Conservation (phyloP, 1,139 yeast species). For the Hanseniaspora uvarum region DNA sequence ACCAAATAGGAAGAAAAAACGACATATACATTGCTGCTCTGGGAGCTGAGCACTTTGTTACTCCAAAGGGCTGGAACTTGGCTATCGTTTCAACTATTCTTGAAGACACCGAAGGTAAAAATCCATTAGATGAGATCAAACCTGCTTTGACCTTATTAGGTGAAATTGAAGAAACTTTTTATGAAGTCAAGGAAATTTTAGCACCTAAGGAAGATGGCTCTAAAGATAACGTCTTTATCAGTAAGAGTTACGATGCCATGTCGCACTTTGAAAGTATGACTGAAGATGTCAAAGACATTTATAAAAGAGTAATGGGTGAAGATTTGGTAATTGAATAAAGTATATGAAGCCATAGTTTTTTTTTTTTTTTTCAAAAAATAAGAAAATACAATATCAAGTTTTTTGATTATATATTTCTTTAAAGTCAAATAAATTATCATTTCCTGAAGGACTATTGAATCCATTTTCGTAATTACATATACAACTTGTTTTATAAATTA, state of each 20-base stretch:
- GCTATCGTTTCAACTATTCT: conserved; percentile 92
- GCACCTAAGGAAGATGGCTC: conserved; percentile 83
- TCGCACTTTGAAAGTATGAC: conserved; percentile 95
- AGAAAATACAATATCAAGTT: too few relatives aligned
- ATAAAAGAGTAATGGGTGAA: conserved; percentile 84
- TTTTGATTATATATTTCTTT: too few relatives aligned
- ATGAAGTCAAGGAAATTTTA: conserved; percentile 88
- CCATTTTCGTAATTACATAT: too few relatives aligned
- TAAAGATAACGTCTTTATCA: conserved; percentile 65
- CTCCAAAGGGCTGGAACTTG: conserved; percentile 78
- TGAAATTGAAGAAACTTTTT: conserved; percentile 63
- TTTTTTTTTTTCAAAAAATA: neutral
- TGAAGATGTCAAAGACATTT: conserved; percentile 90
- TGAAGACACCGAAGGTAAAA: conserved; percentile 66
- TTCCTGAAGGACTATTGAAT: too few relatives aligned
- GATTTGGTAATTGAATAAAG: conserved; percentile 69
- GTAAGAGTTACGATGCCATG: conserved; percentile 85
- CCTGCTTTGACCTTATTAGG: conserved; percentile 92
- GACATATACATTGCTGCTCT: conserved; percentile 90
- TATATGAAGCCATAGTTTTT: neutral
- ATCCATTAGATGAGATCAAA: conserved; percentile 81
- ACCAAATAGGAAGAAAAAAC: conserved; percentile 84
- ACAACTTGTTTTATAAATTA: too few relatives aligned
- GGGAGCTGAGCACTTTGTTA: conserved; percentile 82
- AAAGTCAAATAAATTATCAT: too few relatives aligned